These are phyloP conservation scores for Globisporangium splendens DNA, from an alignment of 352 stramenopile genomes.

Conservation along the genomic window DNA sequence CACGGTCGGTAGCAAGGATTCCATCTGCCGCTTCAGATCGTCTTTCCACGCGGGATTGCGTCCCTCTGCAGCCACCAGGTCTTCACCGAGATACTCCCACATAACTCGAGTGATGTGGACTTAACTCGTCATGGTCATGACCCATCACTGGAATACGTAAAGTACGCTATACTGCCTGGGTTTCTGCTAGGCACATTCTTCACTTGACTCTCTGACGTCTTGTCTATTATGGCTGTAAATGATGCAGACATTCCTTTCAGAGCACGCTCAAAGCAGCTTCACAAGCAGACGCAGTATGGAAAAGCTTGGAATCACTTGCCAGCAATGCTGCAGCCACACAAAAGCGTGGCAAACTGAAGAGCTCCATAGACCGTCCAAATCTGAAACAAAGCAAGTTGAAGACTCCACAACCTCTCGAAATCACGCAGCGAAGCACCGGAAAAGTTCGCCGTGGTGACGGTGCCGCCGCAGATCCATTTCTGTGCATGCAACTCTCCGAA, in stretches of 20 bases:
- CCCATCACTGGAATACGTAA: slow-evolving; percentile 24
- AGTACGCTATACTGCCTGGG: slow-evolving; percentile 13
- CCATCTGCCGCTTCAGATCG: too few relatives aligned
- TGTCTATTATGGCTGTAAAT: not conserved
- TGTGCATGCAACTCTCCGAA: slow-evolving; percentile 29
- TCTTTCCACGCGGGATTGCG: too few relatives aligned
- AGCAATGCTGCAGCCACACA: not conserved
- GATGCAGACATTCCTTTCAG: slow-evolving; percentile 28
- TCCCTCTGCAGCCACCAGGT: too few relatives aligned
- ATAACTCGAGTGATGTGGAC: slow-evolving; percentile 1
- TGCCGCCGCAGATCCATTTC: slow-evolving; percentile 23
- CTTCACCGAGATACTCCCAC: too few relatives aligned
- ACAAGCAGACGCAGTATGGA: slow-evolving; percentile 1
- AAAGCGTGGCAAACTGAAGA: slow-evolving; percentile 1
- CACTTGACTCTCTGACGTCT: not conserved
- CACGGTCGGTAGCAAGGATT: too few relatives aligned
- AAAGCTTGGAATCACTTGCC: slow-evolving; percentile 1
- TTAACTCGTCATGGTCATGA: slow-evolving; percentile 1
- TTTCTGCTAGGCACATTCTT: too few relatives aligned
- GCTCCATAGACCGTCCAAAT: not conserved
- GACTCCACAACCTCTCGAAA: not conserved
- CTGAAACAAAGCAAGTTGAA: slow-evolving; percentile 6
- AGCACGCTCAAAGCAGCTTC: slow-evolving; percentile 19
- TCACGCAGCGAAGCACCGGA: not conserved
- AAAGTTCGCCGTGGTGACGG: not conserved